A percentile compares a stretch with the other conserved stretches of the same genome.
phyloP scores from a whole-genome alignment of 257 asterid species.

The Craterostigma plantagineum region DNA sequence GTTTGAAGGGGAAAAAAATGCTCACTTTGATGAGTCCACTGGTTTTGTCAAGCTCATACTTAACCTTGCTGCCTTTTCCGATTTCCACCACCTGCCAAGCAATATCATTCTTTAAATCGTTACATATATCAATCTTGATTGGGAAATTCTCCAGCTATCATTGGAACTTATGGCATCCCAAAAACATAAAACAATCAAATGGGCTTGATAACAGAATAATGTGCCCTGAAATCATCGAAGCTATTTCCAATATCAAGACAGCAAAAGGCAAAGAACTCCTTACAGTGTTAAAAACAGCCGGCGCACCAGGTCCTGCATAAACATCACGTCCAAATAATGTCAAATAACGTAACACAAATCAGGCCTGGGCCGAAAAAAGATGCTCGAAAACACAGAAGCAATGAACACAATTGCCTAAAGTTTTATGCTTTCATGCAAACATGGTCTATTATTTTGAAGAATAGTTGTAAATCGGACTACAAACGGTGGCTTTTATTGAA shows the following conservation, averaged over 20 bases:
- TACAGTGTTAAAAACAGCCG: constrained; percentile 66
- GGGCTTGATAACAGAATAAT: background rate
- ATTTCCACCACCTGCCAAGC: constrained; percentile 71
- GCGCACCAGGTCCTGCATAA: constrained; percentile 91
- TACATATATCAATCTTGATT: background rate
- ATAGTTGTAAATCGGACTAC: too few relatives aligned
- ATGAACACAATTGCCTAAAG: too few relatives aligned
- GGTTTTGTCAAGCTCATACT: constrained; percentile 85
- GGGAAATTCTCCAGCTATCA: background rate
- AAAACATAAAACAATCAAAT: background rate
- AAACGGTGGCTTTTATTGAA: too few relatives aligned
- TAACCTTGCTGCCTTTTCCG: constrained; percentile 83
- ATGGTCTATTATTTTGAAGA: too few relatives aligned
- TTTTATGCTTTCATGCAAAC: too few relatives aligned
- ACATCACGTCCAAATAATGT: constrained; percentile 6
- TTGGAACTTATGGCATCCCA: background rate
- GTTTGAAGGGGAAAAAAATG: constrained; percentile 1
- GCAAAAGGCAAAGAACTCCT: constrained; percentile 16
- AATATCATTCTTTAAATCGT: constrained; percentile 1
- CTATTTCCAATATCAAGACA: too few relatives aligned
- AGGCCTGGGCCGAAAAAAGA: too few relatives aligned
- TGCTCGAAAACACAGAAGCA: too few relatives aligned
- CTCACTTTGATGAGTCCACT: constrained; percentile 79
- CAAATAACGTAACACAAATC: background rate
- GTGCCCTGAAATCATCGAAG: background rate